phyloP scores from a whole-genome alignment of 2,329 filamentous ascomycete genomes.

The Aureobasidium sp. region DNA sequence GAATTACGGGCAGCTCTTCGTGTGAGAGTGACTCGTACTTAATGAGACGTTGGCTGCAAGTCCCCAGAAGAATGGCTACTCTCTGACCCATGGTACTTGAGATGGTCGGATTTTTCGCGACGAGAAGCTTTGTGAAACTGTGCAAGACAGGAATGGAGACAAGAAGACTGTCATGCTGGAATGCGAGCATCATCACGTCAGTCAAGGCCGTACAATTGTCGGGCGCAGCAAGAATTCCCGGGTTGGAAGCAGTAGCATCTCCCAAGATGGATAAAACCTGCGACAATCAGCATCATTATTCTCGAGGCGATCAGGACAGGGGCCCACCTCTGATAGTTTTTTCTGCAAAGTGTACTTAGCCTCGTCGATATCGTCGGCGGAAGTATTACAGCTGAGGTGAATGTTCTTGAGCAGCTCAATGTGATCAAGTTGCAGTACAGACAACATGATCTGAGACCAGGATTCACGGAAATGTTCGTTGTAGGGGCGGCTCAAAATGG shows the following conservation, averaged over 20 bases:
- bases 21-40: constrained; percentile 82
- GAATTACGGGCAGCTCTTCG: constrained; percentile 68
- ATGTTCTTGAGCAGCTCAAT: constrained; percentile 23
- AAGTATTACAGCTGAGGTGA: constrained; percentile 20
- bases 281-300: not conserved
- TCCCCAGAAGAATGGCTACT: constrained; percentile 69
- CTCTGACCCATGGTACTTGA: constrained; percentile 52
- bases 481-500: constrained; percentile 32
- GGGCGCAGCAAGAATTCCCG: constrained; percentile 52
- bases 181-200: constrained; percentile 67
- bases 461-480: constrained; percentile 62
- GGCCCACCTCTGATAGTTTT: constrained; percentile 77
- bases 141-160: constrained; percentile 90
- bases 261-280: constrained; percentile 80
- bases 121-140: constrained; percentile 77
- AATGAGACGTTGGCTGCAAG: constrained; percentile 74
- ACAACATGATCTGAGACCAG: constrained; percentile 22
- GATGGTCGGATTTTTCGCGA: constrained; percentile 59
- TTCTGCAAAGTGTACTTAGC: constrained; percentile 88
- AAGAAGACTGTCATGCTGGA: constrained; percentile 78
- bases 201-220: constrained; percentile 67
- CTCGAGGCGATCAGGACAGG: not conserved
- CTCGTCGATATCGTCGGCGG: constrained; percentile 70
- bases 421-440: constrained; percentile 22
- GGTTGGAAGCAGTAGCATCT: constrained; percentile 73